Base-by-base conservation (phyloP, 495 filamentous ascomycete species). In the Aspergillus incahuasiensis region DNA sequence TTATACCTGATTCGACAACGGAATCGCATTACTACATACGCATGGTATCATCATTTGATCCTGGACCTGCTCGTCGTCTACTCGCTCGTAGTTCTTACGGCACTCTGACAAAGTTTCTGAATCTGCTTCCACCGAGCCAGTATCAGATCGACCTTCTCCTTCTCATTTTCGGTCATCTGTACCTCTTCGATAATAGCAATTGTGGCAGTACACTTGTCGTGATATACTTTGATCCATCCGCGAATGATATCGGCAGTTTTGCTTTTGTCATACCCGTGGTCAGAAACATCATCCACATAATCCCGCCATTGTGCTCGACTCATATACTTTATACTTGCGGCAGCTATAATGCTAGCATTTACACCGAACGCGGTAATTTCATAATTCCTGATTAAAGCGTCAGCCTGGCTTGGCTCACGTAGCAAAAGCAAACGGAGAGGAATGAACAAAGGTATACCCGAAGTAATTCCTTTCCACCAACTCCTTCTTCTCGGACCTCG, bases 281-380 rank as follows among this genome's bases (percentile, higher is more conserved):
- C 48, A 39, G 59, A 60, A 6, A 32, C 41, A 21, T 67, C 71
- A n/a, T 52, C 54, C 25, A 69, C 44, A 42, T 70, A 72, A 12
- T 68, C 61, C 30, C 64, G 49, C 71, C 69, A 75, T 20, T 64
- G 48, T 4, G 48, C 44, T 6, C 61, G 60, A 6, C 60, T 58
- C 61, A 70, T 68, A 46, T 64, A 68, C 40, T 63, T 66, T 16
- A 70, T 64, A 39, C 83, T 68, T 28, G 83, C 68, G 8, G 80
- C 86, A 15, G 83, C 80, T 15, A 82, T 74, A 47, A 82, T 75
- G 59, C 83, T 86, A 11, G 13, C 9, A 32, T 45, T 15, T 22
- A 79, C 76, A 0, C 74, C 77, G 11, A 74, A 62, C 2, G 64
- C 52, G 45, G 81, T 81, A 0, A 87, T 62, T 57, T 80, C 72